Percentiles rank a stretch among this genome's conserved stretches.
Evolutionary conservation across 1,284 basidiomycete species (phyloP).

Genomic region (Megacollybia platyphylla): DNA sequence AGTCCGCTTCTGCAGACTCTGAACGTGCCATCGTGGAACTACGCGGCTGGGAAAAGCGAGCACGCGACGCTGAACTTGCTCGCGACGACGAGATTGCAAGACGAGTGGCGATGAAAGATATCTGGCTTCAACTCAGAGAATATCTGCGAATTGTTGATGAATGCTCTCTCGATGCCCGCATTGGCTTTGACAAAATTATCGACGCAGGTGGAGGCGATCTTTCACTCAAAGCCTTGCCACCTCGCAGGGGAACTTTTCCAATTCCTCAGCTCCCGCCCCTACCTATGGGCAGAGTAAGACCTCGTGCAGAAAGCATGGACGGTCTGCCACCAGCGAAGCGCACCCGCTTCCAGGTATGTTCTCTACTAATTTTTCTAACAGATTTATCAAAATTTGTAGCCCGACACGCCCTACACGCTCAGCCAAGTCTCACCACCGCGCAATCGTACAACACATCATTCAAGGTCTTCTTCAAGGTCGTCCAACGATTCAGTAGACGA

Average conservation of each 20-base stretch:
- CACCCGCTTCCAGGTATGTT: neutral
- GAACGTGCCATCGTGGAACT: conserved; percentile 7
- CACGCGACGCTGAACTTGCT: conserved; percentile 44
- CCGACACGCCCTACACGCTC: neutral
- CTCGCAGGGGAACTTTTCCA: conserved; percentile 8
- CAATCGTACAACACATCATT: conserved; percentile 9
- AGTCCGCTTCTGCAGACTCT: conserved; percentile 1
- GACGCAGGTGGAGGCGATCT: conserved; percentile 28
- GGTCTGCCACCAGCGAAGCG: neutral
- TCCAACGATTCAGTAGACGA: conserved; percentile 28
- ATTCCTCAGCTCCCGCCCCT: neutral
- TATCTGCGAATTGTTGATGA: conserved; percentile 33
- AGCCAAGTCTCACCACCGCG: neutral
- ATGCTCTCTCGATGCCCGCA: conserved; percentile 35
- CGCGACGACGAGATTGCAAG: conserved; percentile 47
- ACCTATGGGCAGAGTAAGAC: neutral
- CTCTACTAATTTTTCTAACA: neutral
- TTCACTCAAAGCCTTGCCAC: conserved; percentile 13
- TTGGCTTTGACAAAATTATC: conserved; percentile 33
- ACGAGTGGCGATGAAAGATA: conserved; percentile 31
- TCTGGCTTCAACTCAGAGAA: conserved; percentile 40
- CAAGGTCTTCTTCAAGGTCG: conserved; percentile 19
- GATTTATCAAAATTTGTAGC: neutral
- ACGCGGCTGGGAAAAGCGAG: conserved; percentile 30
- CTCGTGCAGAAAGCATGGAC: neutral